These are phyloP conservation scores for Galerina sulciceps DNA, from an alignment of 768 basidiomycete species.

Conservation along the genomic window DNA sequence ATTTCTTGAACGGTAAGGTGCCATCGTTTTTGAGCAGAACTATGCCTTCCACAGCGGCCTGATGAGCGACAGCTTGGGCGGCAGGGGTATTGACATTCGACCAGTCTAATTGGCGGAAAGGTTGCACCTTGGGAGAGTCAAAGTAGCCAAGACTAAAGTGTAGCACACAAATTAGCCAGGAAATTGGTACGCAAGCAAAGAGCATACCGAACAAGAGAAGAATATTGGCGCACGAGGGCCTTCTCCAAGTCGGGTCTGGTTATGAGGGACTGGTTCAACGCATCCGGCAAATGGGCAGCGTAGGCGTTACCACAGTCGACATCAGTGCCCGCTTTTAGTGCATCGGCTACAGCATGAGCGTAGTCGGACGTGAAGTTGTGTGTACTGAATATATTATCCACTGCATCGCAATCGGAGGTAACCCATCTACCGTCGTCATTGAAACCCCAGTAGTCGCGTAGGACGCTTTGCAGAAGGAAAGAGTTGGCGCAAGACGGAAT, in stretches of 20 bases:
- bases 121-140: constrained; percentile 51
- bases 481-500: constrained; percentile 58
- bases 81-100: constrained; percentile 49
- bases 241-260: constrained; percentile 45
- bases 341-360: constrained; percentile 51
- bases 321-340: constrained; percentile 57
- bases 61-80: constrained; percentile 52
- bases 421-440: constrained; percentile 55
- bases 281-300: constrained; percentile 45
- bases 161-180: background rate
- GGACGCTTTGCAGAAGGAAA: constrained; percentile 54
- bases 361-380: constrained; percentile 52
- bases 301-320: constrained; percentile 59
- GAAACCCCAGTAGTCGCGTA: constrained; percentile 57
- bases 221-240: constrained; percentile 51
- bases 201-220: constrained; percentile 51
- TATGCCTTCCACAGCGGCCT: constrained; percentile 56
- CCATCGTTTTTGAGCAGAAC: constrained; percentile 70
- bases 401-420: constrained; percentile 60
- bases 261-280: constrained; percentile 52
- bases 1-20: constrained; percentile 52
- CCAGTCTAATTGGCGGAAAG: constrained; percentile 54
- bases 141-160: constrained; percentile 56
- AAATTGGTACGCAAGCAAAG: background rate
- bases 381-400: constrained; percentile 51